Base-by-base conservation (phyloP, 495 filamentous ascomycete species). In the Paragyromitra xinjiangensis region DNA sequence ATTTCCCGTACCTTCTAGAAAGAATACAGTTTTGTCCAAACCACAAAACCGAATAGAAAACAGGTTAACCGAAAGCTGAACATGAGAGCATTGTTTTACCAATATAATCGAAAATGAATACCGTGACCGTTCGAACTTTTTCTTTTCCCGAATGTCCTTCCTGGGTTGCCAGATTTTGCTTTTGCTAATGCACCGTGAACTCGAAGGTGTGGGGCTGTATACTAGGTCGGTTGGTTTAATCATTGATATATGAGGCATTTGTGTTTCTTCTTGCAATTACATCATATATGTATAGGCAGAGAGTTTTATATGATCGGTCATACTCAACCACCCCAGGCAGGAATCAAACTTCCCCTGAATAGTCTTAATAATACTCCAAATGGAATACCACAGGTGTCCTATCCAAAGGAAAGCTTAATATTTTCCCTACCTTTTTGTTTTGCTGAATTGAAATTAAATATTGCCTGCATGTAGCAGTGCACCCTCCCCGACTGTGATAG, bases 211-310 rank as follows among this genome's bases (percentile, higher is more conserved):
- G 39, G 37, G 59, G 37, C 29, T 22, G 9, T 22, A 12, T 4
- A 24, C 39, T 37, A 39, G 37, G 56, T 29, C 42, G n/a, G 59
- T 63, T 63, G 59, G 59, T 22, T 63, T 63, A 9, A 63, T 63
- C 59, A 63, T 44, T 63, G 59, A 63, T 63, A 63, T 63, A 58
- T 58, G 55, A 58, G 55, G 55, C 55, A 58, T 58, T 58, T 58
- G 22, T 8, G 55, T 26, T 19, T 58, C 9, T 29, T 11, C 22
- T 14, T 37, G 26, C 55, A 58, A 14, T 26, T 58, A 26, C 55
- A 34, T 29, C 22, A 9, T 58, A 58, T 12, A 8, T 48, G 29
- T 29, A 29, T 29, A 34, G 9, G 37, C 12, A 22, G 37, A 40
- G 16, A 42, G 3, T n/a, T 24, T 19, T 40, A 40, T 63, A 44